Evolutionary conservation across 495 filamentous ascomycete species (phyloP), one percentile per base, ranked within the genome.

Genomic region (Penicillium lividum): DNA sequence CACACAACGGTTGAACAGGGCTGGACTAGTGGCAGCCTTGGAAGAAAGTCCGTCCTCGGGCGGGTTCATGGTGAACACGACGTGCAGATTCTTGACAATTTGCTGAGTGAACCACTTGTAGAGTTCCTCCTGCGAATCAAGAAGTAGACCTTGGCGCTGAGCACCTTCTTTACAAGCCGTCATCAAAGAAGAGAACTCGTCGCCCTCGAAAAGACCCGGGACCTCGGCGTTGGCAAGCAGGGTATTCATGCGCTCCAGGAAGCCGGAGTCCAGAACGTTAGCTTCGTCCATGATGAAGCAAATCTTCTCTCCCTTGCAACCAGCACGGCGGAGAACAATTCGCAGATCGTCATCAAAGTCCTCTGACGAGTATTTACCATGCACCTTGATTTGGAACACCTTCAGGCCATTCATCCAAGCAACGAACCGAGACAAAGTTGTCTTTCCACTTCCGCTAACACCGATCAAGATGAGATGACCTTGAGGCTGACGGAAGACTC

Each of bases 51-150:
- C 94, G 59, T 93, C 95, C 69, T 97, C 89, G 5, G 94, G 94
- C n/a, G 94, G 94, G 72, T 99, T 99, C 94, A 99, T 99, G 3
- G 94, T 99, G 68, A 99, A 98, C 38, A 99, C 94, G 55, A 99
- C 95, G 68, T 99, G 94, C 42, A 99, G 75, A 68, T 99, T 99
- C 82, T 95, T 97, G 70, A 97, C 89, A 61, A 99, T 98, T 74
- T 99, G 94, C 58, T 95, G 89, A 0, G 95, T 99, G 77, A 99
- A 99, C 94, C 94, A 99, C 74, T 97, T 97, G 80, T 99, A 98
- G 2, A 98, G 80, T 76, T 99, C 94, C 77, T 99, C 94, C 68
- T 96, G 92, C 0, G 93, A 97, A 75, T 99, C 94, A 0, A 98
- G 84, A 45, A 98, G 83, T 43, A 97, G 77, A 11, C 94, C 94